Base-by-base conservation (phyloP, 2,329 filamentous ascomycete genomes). In the Fusarium agapanthi region DNA sequence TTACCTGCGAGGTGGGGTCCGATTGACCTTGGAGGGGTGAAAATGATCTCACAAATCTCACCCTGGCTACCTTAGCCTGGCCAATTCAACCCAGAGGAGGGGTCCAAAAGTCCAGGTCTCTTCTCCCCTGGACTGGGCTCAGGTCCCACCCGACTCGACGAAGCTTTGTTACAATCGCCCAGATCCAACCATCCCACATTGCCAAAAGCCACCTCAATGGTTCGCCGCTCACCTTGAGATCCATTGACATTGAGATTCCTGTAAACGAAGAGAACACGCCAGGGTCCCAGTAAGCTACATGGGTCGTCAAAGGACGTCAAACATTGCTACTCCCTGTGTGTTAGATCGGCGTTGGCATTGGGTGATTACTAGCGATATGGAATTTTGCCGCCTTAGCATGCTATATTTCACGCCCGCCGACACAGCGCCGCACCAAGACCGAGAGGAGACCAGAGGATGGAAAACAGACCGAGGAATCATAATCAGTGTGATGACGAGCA, bases 1-100 rank as follows among this genome's bases (percentile, higher is more conserved):
- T 65, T 65, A 44, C 50, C 48, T 51, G 28, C 65, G 30, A 69
- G 69, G 75, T 78, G 76, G 76, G 76, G 76, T 73, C 51, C 35
- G 51, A 57, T 65, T 58, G 64, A 56, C 43, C 54, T 65, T 65
- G 58, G 69, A 69, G 68, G 69, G 70, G 69, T 69, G 64, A 66
- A 65, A 67, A 67, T 67, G 64, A 67, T 67, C 64, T 67, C 64
- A 67, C 61, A 66, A 65, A 66, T 60, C 61, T 67, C 26, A 67
- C 61, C 61, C 64, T 66, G n/a, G n/a, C n/a, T n/a, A n/a, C n/a
- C n/a, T n/a, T n/a, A n/a, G n/a, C n/a, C n/a, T n/a, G 41, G 34
- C n/a, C 51, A 67, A 60, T 67, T 66, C 51, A 43, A 59, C 50
- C 44, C 38, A 44, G 43, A 59, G 53, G 64, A 66, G 61, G 64